A percentile compares a stretch with the other conserved stretches of the same genome.
Evolutionary conservation across 768 basidiomycete species (phyloP).

Genomic region (Cubamyces lactineus): DNA sequence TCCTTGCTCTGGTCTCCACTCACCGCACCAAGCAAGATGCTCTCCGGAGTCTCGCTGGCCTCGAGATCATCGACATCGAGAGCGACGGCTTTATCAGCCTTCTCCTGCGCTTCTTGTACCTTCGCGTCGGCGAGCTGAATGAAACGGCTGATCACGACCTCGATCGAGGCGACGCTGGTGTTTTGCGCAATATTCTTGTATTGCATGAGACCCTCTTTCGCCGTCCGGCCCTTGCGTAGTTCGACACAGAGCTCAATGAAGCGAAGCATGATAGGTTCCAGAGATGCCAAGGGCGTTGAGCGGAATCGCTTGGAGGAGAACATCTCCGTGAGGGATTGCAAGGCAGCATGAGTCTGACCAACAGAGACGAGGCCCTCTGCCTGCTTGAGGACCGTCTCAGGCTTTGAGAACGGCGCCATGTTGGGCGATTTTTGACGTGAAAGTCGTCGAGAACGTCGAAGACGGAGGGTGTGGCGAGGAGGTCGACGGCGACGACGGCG

Average conservation of each 20-base stretch:
- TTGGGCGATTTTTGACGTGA: conserved; percentile 27
- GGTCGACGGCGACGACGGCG: conserved; percentile 10
- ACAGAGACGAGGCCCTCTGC: conserved; percentile 94
- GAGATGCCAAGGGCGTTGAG: conserved; percentile 80
- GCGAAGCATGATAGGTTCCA: conserved; percentile 95
- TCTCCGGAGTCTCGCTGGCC: conserved; percentile 93
- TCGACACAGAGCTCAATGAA: conserved; percentile 97
- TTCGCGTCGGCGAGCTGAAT: conserved; percentile 80
- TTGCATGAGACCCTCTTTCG: conserved; percentile 94
- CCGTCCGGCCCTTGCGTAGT: conserved; percentile 90
- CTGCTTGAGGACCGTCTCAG: conserved; percentile 88
- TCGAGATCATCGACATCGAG: conserved; percentile 93
- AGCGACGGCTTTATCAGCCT: conserved; percentile 73
- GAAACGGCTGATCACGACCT: conserved; percentile 87
- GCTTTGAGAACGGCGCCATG: conserved; percentile 92
- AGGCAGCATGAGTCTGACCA: conserved; percentile 86
- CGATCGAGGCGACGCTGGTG: conserved; percentile 87
- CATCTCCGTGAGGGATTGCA: conserved; percentile 90
- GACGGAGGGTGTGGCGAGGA: conserved; percentile 5
- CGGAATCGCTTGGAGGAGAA: conserved; percentile 93
- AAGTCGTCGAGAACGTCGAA: conserved; percentile 13
- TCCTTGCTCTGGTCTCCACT: conserved; percentile 91
- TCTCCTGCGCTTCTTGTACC: conserved; percentile 84
- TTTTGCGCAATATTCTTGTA: conserved; percentile 99
- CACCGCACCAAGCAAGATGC: conserved; percentile 88